These are phyloP conservation scores for Filobasidium uniguttulatum DNA, from an alignment of 1,284 basidiomycete species.

Conservation along the genomic window DNA sequence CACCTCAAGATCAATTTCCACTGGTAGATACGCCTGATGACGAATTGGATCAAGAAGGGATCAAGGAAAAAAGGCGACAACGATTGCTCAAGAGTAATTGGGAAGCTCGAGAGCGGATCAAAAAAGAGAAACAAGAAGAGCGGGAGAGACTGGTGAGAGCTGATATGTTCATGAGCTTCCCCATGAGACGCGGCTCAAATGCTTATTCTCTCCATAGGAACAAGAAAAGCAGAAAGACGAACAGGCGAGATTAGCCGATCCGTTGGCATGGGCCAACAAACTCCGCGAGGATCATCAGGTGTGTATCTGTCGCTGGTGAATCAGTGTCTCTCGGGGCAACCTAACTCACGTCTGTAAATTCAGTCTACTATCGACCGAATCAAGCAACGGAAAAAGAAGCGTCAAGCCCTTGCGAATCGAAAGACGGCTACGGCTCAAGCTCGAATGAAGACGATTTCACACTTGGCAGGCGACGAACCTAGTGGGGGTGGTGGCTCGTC, in stretches of 20 bases:
- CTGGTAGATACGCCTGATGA: constrained; percentile 81
- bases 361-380: constrained; percentile 69
- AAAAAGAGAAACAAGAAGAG: constrained; percentile 80
- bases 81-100: constrained; percentile 86
- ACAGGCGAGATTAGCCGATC: constrained; percentile 59
- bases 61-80: constrained; percentile 93
- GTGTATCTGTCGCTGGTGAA: constrained; percentile 17
- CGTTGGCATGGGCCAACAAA: constrained; percentile 56
- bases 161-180: not conserved
- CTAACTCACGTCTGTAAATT: not conserved
- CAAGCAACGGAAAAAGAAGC: constrained; percentile 66
- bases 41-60: constrained; percentile 79
- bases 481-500: too few species aligned
- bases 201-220: constrained; percentile 39
- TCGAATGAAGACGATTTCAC: constrained; percentile 93
- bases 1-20: constrained; percentile 45
- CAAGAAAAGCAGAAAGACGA: constrained; percentile 61
- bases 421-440: constrained; percentile 93
- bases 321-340: not conserved
- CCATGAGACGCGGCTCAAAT: not conserved
- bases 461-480: constrained; percentile 69
- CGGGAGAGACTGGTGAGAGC: constrained; percentile 44
- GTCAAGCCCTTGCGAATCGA: constrained; percentile 71
- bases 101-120: constrained; percentile 73
- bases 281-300: constrained; percentile 68